Conservation (phyloP, 2,329 filamentous ascomycete species). For the Zymoseptoria crescenta region DNA sequence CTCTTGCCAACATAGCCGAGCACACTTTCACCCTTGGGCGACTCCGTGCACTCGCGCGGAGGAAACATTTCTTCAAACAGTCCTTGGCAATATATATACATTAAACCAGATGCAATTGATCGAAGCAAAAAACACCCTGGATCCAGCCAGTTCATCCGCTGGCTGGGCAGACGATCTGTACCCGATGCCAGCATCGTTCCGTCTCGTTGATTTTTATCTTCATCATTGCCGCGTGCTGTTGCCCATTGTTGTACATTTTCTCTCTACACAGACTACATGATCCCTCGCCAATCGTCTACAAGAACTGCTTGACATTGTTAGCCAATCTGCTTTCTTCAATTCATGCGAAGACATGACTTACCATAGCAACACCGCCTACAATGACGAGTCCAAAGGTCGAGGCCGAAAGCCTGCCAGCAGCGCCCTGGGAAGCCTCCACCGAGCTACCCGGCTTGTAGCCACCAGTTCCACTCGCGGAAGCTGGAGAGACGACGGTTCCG, state of each 20-base stretch:
- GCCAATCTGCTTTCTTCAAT: background rate
- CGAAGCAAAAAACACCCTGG: background rate
- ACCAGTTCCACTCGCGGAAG: constrained; percentile 8
- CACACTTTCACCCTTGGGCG: no score
- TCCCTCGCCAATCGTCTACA: background rate
- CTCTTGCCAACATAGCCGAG: no score
- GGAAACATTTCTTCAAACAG: no score
- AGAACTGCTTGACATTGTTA: background rate
- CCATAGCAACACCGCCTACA: constrained; percentile 11
- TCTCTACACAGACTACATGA: no score
- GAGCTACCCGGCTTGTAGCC: background rate
- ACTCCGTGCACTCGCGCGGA: no score
- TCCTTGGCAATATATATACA: no score
- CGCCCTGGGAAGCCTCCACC: constrained; percentile 2
- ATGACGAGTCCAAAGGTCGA: constrained; percentile 10
- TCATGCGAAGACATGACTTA: background rate
- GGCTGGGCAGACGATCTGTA: background rate
- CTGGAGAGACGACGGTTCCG: constrained; percentile 5
- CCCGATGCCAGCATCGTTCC: background rate
- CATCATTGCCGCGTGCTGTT: background rate
- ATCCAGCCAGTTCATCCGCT: background rate
- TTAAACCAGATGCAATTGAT: no score
- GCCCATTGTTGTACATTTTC: background rate
- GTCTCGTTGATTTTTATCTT: no score
- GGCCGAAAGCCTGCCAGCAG: constrained; percentile 6